Percentiles rank a stretch among this genome's conserved stretches.
Conservation (phyloP, 177 flowering plant genomes). For the Telopea speciosissima region DNA sequence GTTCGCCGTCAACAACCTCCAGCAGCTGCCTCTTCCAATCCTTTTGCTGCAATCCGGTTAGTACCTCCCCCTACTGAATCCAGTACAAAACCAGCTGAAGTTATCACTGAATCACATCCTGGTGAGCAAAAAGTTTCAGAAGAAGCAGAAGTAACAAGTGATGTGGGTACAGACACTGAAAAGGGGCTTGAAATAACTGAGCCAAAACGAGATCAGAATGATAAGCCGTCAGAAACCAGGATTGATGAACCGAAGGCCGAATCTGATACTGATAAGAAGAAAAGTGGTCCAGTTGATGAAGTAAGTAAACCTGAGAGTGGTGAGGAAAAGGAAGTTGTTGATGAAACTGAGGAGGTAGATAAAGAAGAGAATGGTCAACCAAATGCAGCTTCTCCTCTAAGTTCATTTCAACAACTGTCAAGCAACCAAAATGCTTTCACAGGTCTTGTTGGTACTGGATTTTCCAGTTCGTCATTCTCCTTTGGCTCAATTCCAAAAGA, state of each 20-base stretch:
- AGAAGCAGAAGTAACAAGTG: conserved; percentile 15
- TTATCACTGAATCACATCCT: conserved; percentile 18
- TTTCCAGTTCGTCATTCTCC: conserved; percentile 65
- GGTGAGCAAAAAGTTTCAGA: conserved; percentile 24
- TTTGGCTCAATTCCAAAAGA: conserved; percentile 60
- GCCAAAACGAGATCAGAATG: conserved; percentile 12
- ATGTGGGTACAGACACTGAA: conserved; percentile 20
- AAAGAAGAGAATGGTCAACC: conserved; percentile 18
- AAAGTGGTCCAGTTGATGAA: conserved; percentile 8
- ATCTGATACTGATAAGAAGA: conserved; percentile 22
- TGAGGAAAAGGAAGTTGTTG: conserved; percentile 16
- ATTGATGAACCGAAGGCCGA: conserved; percentile 27
- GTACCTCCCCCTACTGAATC: conserved; percentile 43
- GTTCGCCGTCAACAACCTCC: conserved; percentile 58
- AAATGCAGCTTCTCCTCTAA: conserved; percentile 29
- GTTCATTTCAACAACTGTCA: conserved; percentile 79
- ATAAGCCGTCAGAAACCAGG: conserved; percentile 22
- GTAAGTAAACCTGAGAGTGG: conserved; percentile 11
- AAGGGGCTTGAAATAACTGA: conserved; percentile 12
- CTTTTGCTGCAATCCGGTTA: conserved; percentile 77
- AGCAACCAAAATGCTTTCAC: conserved; percentile 88
- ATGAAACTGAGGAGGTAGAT: conserved; percentile 4
- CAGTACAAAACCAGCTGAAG: conserved; percentile 15
- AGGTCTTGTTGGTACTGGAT: conserved; percentile 83
- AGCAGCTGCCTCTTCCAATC: conserved; percentile 63